Evolutionary conservation across 2,329 filamentous ascomycete species (phyloP).

Genomic region (Bimuria novae-zelandiae): DNA sequence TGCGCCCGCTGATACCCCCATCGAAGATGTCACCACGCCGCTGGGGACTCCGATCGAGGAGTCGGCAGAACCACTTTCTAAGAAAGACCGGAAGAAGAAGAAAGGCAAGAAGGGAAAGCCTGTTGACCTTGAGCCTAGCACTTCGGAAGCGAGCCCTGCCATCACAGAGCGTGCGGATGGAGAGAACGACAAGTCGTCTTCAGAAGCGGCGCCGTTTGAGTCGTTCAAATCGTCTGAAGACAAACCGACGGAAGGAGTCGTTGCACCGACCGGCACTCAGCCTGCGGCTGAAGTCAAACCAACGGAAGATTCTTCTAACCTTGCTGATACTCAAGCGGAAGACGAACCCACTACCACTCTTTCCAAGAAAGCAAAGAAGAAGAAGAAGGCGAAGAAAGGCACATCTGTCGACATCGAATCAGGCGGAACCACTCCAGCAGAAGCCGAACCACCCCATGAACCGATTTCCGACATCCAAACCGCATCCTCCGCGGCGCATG

Average conservation of each 20-base stretch:
- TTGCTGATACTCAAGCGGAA: conserved; percentile 3
- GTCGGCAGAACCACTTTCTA: not conserved
- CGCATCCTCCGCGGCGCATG: not conserved
- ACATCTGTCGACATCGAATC: conserved; percentile 17
- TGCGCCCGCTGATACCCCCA: not conserved
- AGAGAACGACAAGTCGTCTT: not conserved
- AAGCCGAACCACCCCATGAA: not conserved
- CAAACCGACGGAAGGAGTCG: not conserved
- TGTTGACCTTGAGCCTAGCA: conserved; percentile 12
- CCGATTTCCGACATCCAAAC: not conserved
- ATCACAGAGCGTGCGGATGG: not conserved
- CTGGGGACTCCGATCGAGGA: conserved; percentile 9
- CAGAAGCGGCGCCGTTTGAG: not conserved
- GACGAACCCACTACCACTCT: conserved; percentile 11
- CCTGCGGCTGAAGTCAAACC: not conserved
- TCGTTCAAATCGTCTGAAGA: not conserved
- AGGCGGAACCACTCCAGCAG: conserved; percentile 5
- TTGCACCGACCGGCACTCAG: not conserved
- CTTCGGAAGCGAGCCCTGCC: not conserved
- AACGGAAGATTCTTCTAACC: not conserved
- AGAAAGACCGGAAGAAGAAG: conserved; percentile 22
- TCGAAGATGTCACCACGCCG: not conserved
- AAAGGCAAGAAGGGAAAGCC: conserved; percentile 25
- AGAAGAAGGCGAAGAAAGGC: conserved; percentile 29
- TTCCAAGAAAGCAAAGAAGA: conserved; percentile 24